Percentiles rank a stretch among this genome's conserved stretches.
These are phyloP conservation scores for Mycena pura DNA, from an alignment of 768 basidiomycete species.

Conservation along the genomic window DNA sequence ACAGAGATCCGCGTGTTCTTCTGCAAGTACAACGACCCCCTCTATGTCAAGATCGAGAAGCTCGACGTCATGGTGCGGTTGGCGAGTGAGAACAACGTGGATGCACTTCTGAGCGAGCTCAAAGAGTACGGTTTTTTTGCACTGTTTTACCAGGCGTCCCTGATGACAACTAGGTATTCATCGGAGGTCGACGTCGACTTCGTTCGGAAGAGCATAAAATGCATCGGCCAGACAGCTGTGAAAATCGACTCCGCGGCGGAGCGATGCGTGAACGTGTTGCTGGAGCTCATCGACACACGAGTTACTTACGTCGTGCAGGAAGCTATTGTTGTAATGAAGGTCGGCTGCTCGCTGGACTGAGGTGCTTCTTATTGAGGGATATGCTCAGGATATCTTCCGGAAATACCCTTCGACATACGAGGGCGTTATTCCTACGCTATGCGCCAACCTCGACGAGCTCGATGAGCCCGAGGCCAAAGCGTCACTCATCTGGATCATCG, in stretches of 20 bases:
- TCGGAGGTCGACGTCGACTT: slow-evolving; percentile 99
- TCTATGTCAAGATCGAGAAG: slow-evolving; percentile 98
- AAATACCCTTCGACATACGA: slow-evolving; percentile 97
- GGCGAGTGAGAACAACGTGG: slow-evolving; percentile 82
- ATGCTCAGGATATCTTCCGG: slow-evolving; percentile 90
- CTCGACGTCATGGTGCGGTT: slow-evolving; percentile 84
- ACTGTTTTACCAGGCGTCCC: not conserved
- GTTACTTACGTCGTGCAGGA: slow-evolving; percentile 99
- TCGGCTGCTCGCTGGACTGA: slow-evolving; percentile 36
- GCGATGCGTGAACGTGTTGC: slow-evolving; percentile 90
- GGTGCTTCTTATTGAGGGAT: not conserved
- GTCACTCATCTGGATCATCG: slow-evolving; percentile 98
- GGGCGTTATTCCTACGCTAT: slow-evolving; percentile 96
- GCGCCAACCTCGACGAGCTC: slow-evolving; percentile 93
- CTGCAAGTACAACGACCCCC: slow-evolving; percentile 99
- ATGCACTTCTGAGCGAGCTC: slow-evolving; percentile 92
- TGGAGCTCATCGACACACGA: slow-evolving; percentile 91
- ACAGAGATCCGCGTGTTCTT: slow-evolving; percentile 99
- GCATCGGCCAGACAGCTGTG: slow-evolving; percentile 96
- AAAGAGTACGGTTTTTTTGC: slow-evolving; percentile 75
- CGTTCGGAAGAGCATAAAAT: slow-evolving; percentile 92
- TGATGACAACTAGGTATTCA: slow-evolving; percentile 70
- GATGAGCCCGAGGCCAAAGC: slow-evolving; percentile 99
- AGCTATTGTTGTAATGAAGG: slow-evolving; percentile 99
- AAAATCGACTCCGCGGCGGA: slow-evolving; percentile 96